Evolutionary conservation across 192 early-diverging fungal genomes (phyloP), one percentile per base, ranked within the genome.

Genomic region (Mortierella antarctica): DNA sequence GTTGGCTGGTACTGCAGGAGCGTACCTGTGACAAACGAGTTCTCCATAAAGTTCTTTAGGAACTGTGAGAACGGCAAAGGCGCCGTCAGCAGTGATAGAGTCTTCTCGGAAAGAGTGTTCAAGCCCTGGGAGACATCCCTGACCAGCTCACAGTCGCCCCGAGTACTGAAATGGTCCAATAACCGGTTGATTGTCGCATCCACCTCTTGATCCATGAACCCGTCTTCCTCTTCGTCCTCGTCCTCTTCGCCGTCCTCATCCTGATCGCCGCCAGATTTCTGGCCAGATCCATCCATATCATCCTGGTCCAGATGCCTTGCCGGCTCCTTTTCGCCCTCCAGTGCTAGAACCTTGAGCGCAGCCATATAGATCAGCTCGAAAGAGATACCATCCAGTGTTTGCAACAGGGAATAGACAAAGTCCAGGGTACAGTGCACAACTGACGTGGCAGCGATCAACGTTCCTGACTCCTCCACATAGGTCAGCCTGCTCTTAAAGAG

Each of bases 41-140:
- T 80, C 23, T 80, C 77, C 60, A 80, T 62, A 58, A 72, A 80
- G 60, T 80, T 64, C 42, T 72, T 80, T 70, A 80, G 47, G 42
- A 80, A 80, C 70, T 80, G 77, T 14, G 62, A 44, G 47, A 80
- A 80, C 5, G 77, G 77, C 15, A 80, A 8, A 0, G 77, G 77
- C 5, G 45, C 49, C 41, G 77, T 80, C 58, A 80, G 48, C 6
- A 72, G 59, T 9, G 77, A 80, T 12, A 80, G 54, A 2, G 65
- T 80, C 47, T 72, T 80, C 51, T 80, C 77, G 11, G 57, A 62
- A 31, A 72, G 17, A 11, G 69, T 61, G 5, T 46, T 8, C 8
- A 52, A 54, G 0, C 55, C 70, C 46, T 71, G 55, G 9, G 77
- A 49, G 11, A 58, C 70, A 8, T 80, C 77, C 14, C 51, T 42